Percentiles rank a stretch among this genome's conserved stretches.
phyloP scores from a whole-genome alignment of 2,329 filamentous ascomycete species.

The Meredithiella fracta region DNA sequence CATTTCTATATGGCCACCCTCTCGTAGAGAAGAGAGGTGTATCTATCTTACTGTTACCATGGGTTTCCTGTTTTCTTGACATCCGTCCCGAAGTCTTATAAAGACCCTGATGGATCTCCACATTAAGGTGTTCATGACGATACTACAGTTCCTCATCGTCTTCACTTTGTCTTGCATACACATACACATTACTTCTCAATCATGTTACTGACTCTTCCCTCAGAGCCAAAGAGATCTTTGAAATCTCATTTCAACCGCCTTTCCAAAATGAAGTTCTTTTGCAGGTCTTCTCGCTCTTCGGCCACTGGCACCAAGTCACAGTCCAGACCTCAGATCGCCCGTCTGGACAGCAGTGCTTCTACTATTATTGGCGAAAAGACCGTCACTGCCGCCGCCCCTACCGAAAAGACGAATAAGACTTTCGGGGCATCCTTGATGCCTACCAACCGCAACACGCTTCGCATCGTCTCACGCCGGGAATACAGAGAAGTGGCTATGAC shows the following conservation, averaged over 20 bases:
- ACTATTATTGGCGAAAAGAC: constrained; percentile 19
- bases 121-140: background rate
- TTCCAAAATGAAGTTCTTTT: constrained; percentile 3
- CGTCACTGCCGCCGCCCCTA: constrained; percentile 33
- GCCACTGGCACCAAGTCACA: background rate
- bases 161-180: background rate
- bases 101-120: too few species aligned
- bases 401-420: constrained; percentile 18
- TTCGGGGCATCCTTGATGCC: constrained; percentile 30
- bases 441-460: constrained; percentile 22
- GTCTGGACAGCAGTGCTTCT: constrained; percentile 20
- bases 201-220: background rate
- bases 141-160: background rate
- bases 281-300: background rate
- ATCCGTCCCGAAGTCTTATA: too few species aligned
- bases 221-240: background rate
- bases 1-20: too few species aligned
- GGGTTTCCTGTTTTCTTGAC: too few species aligned
- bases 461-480: constrained; percentile 42
- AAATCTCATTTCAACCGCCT: background rate
- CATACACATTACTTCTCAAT: background rate
- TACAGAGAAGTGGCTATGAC: constrained; percentile 54
- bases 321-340: constrained; percentile 27
- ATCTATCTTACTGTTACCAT: too few species aligned
- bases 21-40: too few species aligned